phyloP scores from a whole-genome alignment of 345 rosid species.

The Brassica cretica region DNA sequence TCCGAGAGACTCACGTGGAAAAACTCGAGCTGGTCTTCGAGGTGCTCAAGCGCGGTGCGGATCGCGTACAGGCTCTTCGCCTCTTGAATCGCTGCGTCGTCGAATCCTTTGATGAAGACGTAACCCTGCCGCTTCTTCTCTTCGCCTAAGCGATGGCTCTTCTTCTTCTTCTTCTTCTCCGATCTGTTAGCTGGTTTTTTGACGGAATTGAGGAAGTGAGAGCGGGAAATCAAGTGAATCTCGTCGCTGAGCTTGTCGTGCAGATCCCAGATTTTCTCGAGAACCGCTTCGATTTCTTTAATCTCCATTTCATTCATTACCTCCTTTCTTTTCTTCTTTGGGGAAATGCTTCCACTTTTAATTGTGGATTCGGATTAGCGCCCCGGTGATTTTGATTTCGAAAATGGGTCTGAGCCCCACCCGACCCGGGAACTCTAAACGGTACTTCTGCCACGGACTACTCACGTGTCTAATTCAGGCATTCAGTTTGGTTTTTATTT shows the following conservation, averaged over 20 bases:
- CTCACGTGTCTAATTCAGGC: not conserved
- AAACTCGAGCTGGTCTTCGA: slow-evolving; percentile 94
- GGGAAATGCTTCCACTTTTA: too few relatives aligned
- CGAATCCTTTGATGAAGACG: slow-evolving; percentile 78
- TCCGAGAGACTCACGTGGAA: slow-evolving; percentile 82
- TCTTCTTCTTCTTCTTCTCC: slow-evolving; percentile 54
- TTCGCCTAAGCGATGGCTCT: slow-evolving; percentile 38
- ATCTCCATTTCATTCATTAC: slow-evolving; percentile 51
- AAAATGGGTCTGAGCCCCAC: not conserved
- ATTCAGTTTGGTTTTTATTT: not conserved
- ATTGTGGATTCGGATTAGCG: not conserved
- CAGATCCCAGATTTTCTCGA: slow-evolving; percentile 93
- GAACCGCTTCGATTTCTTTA: slow-evolving; percentile 79
- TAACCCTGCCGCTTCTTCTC: slow-evolving; percentile 52
- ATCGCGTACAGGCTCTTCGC: slow-evolving; percentile 89
- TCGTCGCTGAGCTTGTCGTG: slow-evolving; percentile 98
- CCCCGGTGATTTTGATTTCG: not conserved
- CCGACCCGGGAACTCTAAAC: not conserved
- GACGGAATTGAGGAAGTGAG: slow-evolving; percentile 77
- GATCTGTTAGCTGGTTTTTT: slow-evolving; percentile 44
- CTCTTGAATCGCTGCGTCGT: slow-evolving; percentile 67
- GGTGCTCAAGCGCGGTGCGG: slow-evolving; percentile 89
- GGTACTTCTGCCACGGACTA: not conserved
- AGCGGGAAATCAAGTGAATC: slow-evolving; percentile 75
- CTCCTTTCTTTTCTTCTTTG: not conserved